These are phyloP conservation scores for Sequoia sempervirens DNA, from an alignment of 75 land plant species.

Conservation along the genomic window DNA sequence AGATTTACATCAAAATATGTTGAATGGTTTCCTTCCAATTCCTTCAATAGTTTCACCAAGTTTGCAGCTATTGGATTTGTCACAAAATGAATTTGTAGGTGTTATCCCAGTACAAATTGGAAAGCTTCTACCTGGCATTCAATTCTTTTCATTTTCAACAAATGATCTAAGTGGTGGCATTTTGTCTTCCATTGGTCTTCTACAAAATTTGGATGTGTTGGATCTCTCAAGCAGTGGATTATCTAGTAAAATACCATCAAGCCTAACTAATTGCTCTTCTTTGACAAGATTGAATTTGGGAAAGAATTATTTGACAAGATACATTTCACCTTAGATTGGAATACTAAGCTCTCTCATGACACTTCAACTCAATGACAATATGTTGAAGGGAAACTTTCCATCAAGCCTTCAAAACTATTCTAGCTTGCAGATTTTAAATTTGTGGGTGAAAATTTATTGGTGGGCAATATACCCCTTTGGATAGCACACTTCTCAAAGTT, in stretches of 20 bases:
- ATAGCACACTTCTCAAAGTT: not conserved
- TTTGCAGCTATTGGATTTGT: no score
- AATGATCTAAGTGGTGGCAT: no score
- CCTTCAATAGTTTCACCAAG: no score
- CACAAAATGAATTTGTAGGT: not conserved
- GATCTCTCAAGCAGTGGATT: no score
- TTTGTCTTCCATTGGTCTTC: not conserved
- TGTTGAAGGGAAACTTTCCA: not conserved
- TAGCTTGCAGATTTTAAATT: no score
- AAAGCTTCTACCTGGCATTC: not conserved
- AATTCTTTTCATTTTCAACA: not conserved
- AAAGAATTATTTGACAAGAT: no score
- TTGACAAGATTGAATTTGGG: no score
- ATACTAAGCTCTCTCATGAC: not conserved
- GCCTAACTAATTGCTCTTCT: no score
- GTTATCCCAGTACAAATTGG: not conserved
- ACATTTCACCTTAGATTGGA: not conserved
- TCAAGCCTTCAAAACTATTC: not conserved
- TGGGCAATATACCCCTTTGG: no score
- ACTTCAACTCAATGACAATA: not conserved
- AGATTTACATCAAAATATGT: not conserved
- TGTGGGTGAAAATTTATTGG: no score
- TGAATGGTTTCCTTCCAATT: not conserved
- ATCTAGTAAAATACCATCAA: no score
- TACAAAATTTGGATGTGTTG: not conserved